Evolutionary conservation across 2,329 filamentous ascomycete genomes (phyloP).

Genomic region (Sporothrix variecibatus): DNA sequence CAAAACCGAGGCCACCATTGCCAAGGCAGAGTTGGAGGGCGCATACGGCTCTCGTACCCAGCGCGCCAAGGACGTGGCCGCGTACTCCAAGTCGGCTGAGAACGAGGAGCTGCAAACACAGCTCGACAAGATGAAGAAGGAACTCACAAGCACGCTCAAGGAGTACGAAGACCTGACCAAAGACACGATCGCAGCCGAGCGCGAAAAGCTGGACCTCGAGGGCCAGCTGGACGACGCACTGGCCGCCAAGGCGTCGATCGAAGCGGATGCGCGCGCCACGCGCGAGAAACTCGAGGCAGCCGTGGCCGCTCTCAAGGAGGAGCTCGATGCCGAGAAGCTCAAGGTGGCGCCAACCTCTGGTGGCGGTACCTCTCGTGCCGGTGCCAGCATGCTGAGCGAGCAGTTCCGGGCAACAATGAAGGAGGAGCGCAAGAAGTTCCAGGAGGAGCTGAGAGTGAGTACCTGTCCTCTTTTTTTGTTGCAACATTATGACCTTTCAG

Average conservation of each 20-base stretch:
- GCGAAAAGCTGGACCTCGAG: constrained; percentile 52
- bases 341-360: constrained; percentile 42
- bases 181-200: constrained; percentile 53
- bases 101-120: constrained; percentile 50
- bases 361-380: constrained; percentile 43
- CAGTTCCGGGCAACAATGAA: constrained; percentile 59
- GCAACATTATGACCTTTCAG: background rate
- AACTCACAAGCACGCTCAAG: constrained; percentile 53
- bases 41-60: constrained; percentile 62
- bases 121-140: constrained; percentile 52
- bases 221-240: constrained; percentile 45
- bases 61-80: constrained; percentile 60
- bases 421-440: constrained; percentile 59
- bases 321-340: constrained; percentile 54
- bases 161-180: constrained; percentile 57
- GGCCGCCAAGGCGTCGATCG: constrained; percentile 41
- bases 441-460: constrained; percentile 55
- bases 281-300: constrained; percentile 47
- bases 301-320: constrained; percentile 49
- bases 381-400: constrained; percentile 57
- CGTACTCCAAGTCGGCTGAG: constrained; percentile 53
- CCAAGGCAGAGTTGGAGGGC: constrained; percentile 62
- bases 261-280: constrained; percentile 43
- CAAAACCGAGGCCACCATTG: constrained; percentile 63
- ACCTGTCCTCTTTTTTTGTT: background rate